Conservation (phyloP, 2,329 filamentous ascomycete genomes). For the Trichoderma arundinaceum region DNA sequence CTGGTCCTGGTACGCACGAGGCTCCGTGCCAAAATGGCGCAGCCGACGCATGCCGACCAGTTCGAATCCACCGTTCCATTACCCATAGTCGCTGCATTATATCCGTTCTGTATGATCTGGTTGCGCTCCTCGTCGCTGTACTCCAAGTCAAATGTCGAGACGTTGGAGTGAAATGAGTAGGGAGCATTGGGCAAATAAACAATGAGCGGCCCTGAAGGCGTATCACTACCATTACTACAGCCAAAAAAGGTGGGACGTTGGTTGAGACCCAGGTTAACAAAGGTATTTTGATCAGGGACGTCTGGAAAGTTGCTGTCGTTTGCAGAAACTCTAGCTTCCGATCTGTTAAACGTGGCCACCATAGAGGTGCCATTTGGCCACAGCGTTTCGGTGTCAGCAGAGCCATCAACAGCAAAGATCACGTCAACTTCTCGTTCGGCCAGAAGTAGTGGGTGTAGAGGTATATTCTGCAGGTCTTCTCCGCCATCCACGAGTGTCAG, state of each 20-base stretch:
- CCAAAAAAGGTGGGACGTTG: slow-evolving; percentile 79
- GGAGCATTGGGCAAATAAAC: slow-evolving; percentile 85
- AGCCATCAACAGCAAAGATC: slow-evolving; percentile 80
- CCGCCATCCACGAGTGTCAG: slow-evolving; percentile 81
- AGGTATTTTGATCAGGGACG: slow-evolving; percentile 76
- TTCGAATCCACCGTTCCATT: slow-evolving; percentile 72
- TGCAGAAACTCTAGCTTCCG: slow-evolving; percentile 45
- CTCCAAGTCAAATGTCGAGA: slow-evolving; percentile 70
- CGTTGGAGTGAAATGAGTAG: slow-evolving; percentile 73
- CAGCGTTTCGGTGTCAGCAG: slow-evolving; percentile 69
- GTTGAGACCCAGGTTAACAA: slow-evolving; percentile 78
- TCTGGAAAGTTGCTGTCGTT: slow-evolving; percentile 75
- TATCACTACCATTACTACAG: slow-evolving; percentile 56
- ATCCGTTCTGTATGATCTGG: slow-evolving; percentile 79
- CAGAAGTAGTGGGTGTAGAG: slow-evolving; percentile 77
- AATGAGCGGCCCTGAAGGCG: slow-evolving; percentile 62
- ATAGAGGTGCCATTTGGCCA: slow-evolving; percentile 82
- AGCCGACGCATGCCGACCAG: slow-evolving; percentile 82
- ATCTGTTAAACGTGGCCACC: slow-evolving; percentile 73
- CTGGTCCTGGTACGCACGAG: slow-evolving; percentile 67
- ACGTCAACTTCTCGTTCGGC: slow-evolving; percentile 75
- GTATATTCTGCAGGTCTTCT: slow-evolving; percentile 78
- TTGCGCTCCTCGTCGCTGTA: slow-evolving; percentile 71
- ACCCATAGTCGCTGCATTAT: slow-evolving; percentile 75
- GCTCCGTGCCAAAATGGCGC: slow-evolving; percentile 76